Evolutionary conservation across 257 asterid genomes (phyloP), one percentile per base, ranked within the genome.

Genomic region (Capsicum chinense): DNA sequence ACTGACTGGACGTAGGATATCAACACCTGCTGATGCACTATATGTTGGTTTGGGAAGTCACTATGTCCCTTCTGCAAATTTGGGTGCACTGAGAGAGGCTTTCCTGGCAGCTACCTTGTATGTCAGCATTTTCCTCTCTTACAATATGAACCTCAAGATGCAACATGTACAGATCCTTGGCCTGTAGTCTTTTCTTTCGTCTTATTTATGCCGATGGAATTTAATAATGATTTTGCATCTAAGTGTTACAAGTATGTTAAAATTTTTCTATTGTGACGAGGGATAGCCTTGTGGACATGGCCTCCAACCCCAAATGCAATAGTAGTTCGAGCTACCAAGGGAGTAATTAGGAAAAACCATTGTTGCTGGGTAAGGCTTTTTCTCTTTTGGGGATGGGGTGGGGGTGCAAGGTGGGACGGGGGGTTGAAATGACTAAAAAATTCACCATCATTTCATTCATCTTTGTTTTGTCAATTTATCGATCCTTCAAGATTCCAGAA

Each of bases 21-120:
- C 98, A 71, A 92, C 95, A 0, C 98, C 99, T 86, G 94, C 98
- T 81, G 99, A 96, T 92, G 99, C 99, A 88, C 89, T 96, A 21
- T 96, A 91, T 87, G 92, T 92, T 83, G 99, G 99, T 79, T 91
- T 96, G 76, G 98, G 98, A 79, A 91, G 95, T 26, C 99, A 96
- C 86, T 93, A 92, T 88, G 95, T 94, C 71, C 99, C 98, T 83
- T 93, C 98, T 81, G 95, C 90, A 83, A 93, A 91, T 86, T 90
- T 94, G 90, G 90, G 89, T 83, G 83, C 92, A 68, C 85, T 94
- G 79, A 94, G 89, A 88, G 93, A 84, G 76, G 93, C 91, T 85
- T 90, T 96, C 78, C 79, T 92, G 89, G 94, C 89, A 16, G 86
- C 94, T 83, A 85, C 89, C 67, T 91, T 96, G 99, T 96, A 92